Conservation (phyloP, 495 filamentous ascomycete species). For the Penicillium waksmanii region DNA sequence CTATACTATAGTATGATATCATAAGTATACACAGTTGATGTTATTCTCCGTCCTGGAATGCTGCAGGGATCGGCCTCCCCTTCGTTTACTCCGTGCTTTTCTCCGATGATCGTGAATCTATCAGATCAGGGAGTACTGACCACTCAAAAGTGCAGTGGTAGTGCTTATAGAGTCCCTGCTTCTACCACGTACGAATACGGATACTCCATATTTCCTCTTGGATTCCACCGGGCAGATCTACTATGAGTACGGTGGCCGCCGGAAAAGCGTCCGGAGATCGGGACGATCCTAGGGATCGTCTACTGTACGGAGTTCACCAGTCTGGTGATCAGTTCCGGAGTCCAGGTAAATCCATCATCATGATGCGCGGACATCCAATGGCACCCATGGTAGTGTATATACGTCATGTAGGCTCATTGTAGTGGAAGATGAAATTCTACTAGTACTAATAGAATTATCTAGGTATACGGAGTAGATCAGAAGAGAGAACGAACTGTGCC, state of each 20-base stretch:
- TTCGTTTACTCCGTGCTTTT: no score
- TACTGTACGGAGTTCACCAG: background rate
- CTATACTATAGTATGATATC: no score
- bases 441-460: background rate
- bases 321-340: background rate
- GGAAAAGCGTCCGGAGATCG: no score
- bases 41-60: conserved; percentile 4
- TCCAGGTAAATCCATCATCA: conserved; percentile 11
- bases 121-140: no score
- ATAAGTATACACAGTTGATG: no score
- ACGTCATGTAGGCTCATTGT: conserved; percentile 8
- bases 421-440: background rate
- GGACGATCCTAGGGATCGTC: background rate
- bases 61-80: background rate
- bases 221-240: no score
- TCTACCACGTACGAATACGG: background rate
- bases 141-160: no score
- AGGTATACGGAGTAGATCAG: no score
- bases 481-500: no score
- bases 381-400: conserved; percentile 9
- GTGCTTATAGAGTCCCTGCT: no score
- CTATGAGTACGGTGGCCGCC: no score
- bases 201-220: background rate
- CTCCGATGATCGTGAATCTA: no score
- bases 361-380: conserved; percentile 15